phyloP scores from a whole-genome alignment of 139 green algal genomes.

The Eudorina sp. region DNA sequence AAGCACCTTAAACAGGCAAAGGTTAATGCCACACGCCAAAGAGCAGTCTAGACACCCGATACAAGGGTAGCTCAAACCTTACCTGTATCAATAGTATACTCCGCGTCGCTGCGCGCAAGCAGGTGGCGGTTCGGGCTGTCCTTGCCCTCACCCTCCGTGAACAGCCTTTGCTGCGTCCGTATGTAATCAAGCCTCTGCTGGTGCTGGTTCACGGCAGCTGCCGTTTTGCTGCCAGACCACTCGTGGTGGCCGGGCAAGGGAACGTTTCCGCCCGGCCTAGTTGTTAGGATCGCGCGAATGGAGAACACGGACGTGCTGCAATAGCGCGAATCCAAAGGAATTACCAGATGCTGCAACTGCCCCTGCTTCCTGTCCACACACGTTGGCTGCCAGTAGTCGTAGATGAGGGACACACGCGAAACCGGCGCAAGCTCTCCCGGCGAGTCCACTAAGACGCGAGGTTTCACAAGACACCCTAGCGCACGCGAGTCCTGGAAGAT shows the following conservation, averaged over 20 bases:
- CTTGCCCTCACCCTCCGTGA: background rate
- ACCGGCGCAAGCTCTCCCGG: background rate
- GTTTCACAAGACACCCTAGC: conserved; percentile 4
- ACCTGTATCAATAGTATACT: conserved; percentile 43
- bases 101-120: conserved; percentile 25
- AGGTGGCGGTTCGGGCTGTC: conserved; percentile 10
- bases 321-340: conserved; percentile 1
- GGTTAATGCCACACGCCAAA: too few species aligned
- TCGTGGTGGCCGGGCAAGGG: background rate
- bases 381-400: conserved; percentile 33
- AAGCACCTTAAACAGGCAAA: too few species aligned
- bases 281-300: background rate
- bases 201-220: conserved; percentile 18
- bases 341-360: conserved; percentile 15
- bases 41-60: too few species aligned
- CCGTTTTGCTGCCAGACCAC: conserved; percentile 27
- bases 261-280: background rate
- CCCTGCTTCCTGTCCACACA: conserved; percentile 21
- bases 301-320: background rate
- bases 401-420: conserved; percentile 10
- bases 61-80: too few species aligned
- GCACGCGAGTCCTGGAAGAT: conserved; percentile 27
- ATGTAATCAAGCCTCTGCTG: conserved; percentile 30
- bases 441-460: conserved; percentile 3
- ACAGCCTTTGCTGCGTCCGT: background rate